Conservation (phyloP, 2,329 filamentous ascomycete genomes). For the Clonostachys rosea region DNA sequence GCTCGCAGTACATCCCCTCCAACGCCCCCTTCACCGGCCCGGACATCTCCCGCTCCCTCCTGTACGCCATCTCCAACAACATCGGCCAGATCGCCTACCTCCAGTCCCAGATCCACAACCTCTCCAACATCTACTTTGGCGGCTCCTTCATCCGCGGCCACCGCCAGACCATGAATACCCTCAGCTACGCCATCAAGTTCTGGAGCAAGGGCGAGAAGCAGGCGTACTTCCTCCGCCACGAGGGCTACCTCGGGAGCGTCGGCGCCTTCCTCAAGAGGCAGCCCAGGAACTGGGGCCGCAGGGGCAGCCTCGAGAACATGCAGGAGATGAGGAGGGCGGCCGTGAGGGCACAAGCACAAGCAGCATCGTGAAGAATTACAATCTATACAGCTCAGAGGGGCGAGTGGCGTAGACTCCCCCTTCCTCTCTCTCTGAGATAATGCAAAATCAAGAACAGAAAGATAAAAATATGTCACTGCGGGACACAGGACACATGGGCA, state of each 20-base stretch:
- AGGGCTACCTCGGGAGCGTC: conserved; percentile 91
- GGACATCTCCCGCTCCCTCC: conserved; percentile 84
- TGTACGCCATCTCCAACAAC: conserved; percentile 97
- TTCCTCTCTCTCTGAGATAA: too few species aligned
- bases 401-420: too few species aligned
- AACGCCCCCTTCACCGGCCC: conserved; percentile 60
- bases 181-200: conserved; percentile 95
- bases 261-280: conserved; percentile 92
- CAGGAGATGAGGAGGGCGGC: conserved; percentile 9
- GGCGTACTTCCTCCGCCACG: conserved; percentile 92
- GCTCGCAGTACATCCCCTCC: not conserved
- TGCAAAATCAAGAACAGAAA: too few species aligned
- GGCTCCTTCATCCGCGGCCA: conserved; percentile 96
- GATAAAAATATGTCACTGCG: too few species aligned
- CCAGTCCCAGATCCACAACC: conserved; percentile 90
- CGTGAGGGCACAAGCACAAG: not conserved
- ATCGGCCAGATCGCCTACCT: conserved; percentile 97
- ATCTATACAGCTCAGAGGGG: too few species aligned
- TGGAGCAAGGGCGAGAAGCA: conserved; percentile 94
- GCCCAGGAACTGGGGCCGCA: conserved; percentile 84
- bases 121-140: conserved; percentile 95
- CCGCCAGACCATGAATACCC: conserved; percentile 94
- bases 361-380: too few species aligned
- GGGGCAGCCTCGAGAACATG: conserved; percentile 65
- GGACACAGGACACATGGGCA: too few species aligned